phyloP scores from a whole-genome alignment of 345 rosid genomes.

The Moringa oleifera region DNA sequence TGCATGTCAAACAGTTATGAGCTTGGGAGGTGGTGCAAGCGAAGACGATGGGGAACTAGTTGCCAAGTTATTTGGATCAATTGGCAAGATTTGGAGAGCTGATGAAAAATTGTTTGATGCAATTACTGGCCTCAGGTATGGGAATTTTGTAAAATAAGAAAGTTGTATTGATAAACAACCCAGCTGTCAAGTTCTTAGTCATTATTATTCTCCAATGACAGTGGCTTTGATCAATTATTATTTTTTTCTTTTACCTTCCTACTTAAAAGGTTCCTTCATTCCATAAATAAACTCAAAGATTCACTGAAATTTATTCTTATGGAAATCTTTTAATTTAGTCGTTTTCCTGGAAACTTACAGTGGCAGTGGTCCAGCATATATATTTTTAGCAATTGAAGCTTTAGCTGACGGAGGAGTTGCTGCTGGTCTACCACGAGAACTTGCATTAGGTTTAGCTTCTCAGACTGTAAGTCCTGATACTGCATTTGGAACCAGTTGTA shows the following conservation, averaged over 20 bases:
- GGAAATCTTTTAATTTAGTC: neutral
- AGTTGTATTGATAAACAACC: neutral
- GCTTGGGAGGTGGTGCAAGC: constrained; percentile 72
- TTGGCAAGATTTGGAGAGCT: constrained; percentile 84
- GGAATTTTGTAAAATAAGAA: neutral
- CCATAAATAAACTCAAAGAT: neutral
- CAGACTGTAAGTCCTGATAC: constrained; percentile 56
- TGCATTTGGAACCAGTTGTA: no score
- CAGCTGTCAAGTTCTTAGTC: neutral
- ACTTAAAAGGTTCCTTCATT: no score
- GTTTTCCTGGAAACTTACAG: constrained; percentile 32
- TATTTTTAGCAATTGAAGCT: constrained; percentile 89
- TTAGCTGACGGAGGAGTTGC: constrained; percentile 97
- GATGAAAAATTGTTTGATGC: constrained; percentile 90
- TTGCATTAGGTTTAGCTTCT: constrained; percentile 76
- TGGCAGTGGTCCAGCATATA: constrained; percentile 93
- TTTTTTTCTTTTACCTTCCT: neutral
- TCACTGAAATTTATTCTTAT: neutral
- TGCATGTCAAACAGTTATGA: constrained; percentile 40
- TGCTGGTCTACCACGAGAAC: constrained; percentile 92
- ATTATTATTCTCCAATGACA: neutral
- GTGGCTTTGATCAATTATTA: neutral
- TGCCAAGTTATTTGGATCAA: constrained; percentile 61
- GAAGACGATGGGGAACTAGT: constrained; percentile 74
- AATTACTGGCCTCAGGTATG: constrained; percentile 83